Evolutionary conservation across 371 early-diverging fungal species (phyloP), one percentile per base, ranked within the genome.

Genomic region (Parasitella parasitica): DNA sequence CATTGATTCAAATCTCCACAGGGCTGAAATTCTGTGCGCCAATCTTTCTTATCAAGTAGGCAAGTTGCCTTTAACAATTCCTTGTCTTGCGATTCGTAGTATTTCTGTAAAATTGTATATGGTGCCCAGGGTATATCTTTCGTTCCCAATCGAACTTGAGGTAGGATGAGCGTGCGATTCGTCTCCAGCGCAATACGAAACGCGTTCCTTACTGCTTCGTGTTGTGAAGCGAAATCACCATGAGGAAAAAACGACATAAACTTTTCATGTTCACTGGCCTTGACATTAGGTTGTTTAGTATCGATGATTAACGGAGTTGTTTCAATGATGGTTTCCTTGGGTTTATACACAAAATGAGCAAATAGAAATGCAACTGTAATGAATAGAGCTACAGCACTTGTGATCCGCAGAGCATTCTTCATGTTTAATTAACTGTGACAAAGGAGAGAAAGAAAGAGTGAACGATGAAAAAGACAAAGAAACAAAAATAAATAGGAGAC

Each of bases 181-280:
- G 72, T 72, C 16, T 71, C 76, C 28, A 67, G 37, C 4, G 67
- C 76, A 18, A 75, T 38, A 32, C 76, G 62, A 16, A 71, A 39
- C 9, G 66, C 76, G 30, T 63, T 72, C 41, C 72, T 63, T 37
- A 75, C 63, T 22, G 72, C 57, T 39, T 72, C 66, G 48, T 66
- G 69, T 38, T 75, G 76, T 18, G 62, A 69, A 20, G 72, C 54
- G 36, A 76, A 76, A 49, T 68, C 71, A 9, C 43, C 73, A 26
- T 76, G 76, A 24, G 76, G 76, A 50, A 76, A 63, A 66, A 67
- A 75, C 6, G 76, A 72, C 12, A 75, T 51, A 27, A 70, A 75
- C 22, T 55, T 61, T 13, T 64, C 65, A 15, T 59, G 35, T 32
- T 37, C 13, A 46, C 20, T 27, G 7, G 48, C 26, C 16, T 38